Evolutionary conservation across 768 basidiomycete species (phyloP), one percentile per base, ranked within the genome.

Genomic region (Podaxis carcinomalis): DNA sequence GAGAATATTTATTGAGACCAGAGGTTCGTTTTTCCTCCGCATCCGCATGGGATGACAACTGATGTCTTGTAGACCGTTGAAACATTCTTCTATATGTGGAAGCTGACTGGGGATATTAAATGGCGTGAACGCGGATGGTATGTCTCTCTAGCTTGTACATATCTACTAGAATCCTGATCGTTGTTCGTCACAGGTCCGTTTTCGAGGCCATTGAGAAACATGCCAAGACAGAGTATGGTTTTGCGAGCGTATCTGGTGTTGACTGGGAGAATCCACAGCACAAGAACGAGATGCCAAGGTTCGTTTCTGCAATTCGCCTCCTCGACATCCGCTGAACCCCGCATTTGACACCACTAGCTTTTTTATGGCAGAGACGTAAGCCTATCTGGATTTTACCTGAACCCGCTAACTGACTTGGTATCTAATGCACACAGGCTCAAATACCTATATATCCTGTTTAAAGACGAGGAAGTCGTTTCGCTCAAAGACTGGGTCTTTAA

Each of bases 41-140:
- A 9, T 6, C 32, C 32, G 5, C 32, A 32, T 32, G 32, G 32
- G 32, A 32, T 32, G 32, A 32, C 32, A 32, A 32, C 32, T 32
- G 32, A 32, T 32, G 32, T 10, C 35, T 35, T 46, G 28, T 32
- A 92, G 89, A 83, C 90, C 7, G 66, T 92, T 4, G 90, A 92
- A 67, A 85, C 83, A 25, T 73, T 92, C 58, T 91, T 85, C 69
- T 67, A 88, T 13, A 69, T 92, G 67, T 91, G 86, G 83, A 81
- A 82, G 53, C 79, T 80, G 14, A 92, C 89, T 0, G 82, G 84
- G 0, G 82, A 92, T 50, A 69, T 71, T 4, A 79, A 76, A 49
- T 92, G 90, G 90, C 77, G 90, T 56, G 85, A 92, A 58, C 81
- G 84, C 28, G 90, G 88, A 1, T 91, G 88, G 80, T 73, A 67